Evolutionary conservation across 305 asterid genomes (phyloP), one percentile per base, ranked within the genome.

Genomic region (Solanum hybrid): DNA sequence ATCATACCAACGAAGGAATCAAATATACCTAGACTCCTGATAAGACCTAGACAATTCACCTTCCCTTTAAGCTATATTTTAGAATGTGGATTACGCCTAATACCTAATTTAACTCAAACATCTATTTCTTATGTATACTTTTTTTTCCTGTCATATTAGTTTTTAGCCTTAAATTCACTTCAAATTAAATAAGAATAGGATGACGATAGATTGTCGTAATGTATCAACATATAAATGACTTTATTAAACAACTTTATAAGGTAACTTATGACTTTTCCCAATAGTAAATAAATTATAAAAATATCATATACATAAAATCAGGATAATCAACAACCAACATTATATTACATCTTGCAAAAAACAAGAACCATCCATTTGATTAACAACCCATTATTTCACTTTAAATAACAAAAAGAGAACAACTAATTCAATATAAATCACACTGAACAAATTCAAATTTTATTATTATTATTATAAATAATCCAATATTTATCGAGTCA

Each of bases 401-500:
- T 31, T 75, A 5, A 71, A 71, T 71, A 71, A 71, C 32, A 72
- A 79, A 37, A 79, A 37, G 7, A 37, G 13, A 38, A 20, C 66
- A 38, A 2, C 32, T 4, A 71, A 71, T 37, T 60, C 20, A 7
- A 36, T 31, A 80, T 40, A 37, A 22, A 80, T 2, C 36, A 13
- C 36, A 40, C 5, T 40, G 0, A 27, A 29, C 29, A 82, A 26
- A 32, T 82, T 31, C 24, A 82, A 27, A 6, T 5, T 29, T 29
- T 29, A 29, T 29, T 29, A 29, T 11, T 77, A 69, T 10, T 24
- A 51, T 2, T 51, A 69, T 24, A 24, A 10, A n/a, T 66, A 2
- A 51, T 86, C 38, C 36, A n/a, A 27, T 31, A 75, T 81, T 90
- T 92, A 92, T 89, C 91, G 85, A 27, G 9, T 79, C 95, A 93